phyloP scores from a whole-genome alignment of 345 rosid species.

The Bruguiera sexangula region DNA sequence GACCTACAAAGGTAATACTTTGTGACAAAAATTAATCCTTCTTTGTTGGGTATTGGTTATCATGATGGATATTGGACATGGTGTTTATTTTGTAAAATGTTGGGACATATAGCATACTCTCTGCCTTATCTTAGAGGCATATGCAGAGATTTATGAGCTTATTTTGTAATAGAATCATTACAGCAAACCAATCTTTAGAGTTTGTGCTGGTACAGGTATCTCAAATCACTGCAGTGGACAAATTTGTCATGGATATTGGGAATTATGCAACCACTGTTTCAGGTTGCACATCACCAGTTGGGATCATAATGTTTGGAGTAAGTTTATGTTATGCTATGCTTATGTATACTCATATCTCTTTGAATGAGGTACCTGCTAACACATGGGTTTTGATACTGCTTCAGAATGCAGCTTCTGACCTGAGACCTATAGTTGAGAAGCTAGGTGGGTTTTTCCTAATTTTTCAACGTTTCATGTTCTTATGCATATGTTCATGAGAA shows the following conservation, averaged over 20 bases:
- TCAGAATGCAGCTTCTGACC: slow-evolving; percentile 43
- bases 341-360: slow-evolving; percentile 4
- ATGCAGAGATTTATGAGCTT: neutral
- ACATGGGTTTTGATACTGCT: slow-evolving; percentile 18
- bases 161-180: neutral
- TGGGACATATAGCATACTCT: neutral
- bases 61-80: neutral
- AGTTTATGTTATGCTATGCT: slow-evolving; percentile 20
- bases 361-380: slow-evolving; percentile 10
- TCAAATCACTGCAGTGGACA: slow-evolving; percentile 35
- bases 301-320: slow-evolving; percentile 75
- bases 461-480: neutral
- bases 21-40: neutral
- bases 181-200: slow-evolving; percentile 9
- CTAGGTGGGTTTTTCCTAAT: slow-evolving; percentile 46
- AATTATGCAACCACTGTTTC: slow-evolving; percentile 48
- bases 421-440: slow-evolving; percentile 48
- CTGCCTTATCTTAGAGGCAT: neutral
- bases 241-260: slow-evolving; percentile 58
- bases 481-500: neutral
- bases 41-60: neutral
- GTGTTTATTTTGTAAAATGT: neutral
- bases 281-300: slow-evolving; percentile 51
- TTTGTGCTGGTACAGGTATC: slow-evolving; percentile 30
- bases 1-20: slow-evolving; percentile 31